Evolutionary conservation across 305 asterid species (phyloP), one percentile per base, ranked within the genome.

Genomic region (Caryopteris hybrid): DNA sequence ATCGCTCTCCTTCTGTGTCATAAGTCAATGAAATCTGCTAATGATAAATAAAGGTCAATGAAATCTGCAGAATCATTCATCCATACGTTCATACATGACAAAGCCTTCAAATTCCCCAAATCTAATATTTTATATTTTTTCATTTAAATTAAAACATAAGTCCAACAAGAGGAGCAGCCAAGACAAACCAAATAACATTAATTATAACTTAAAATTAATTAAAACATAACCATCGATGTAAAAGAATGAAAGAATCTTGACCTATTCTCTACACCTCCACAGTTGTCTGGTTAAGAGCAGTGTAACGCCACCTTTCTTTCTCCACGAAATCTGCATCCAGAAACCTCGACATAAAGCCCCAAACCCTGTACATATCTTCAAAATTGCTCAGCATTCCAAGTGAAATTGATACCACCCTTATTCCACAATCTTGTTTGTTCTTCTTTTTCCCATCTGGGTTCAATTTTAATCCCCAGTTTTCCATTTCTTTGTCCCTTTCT

Each of bases 251-350:
- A 74, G 65, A 74, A 74, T 22, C 3, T 1, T 6, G 10, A 36
- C 2, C 23, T 16, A 21, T 0, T 12, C 4, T 17, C 69, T 77
- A 88, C 22, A 89, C 84, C 79, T 89, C 96, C 58, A 89, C 71
- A 10, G 88, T 84, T 4, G 80, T 79, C 74, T 84, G 95, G 81
- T 89, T 85, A 20, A 92, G 86, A 53, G 89, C 95, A 60, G 80
- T 81, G 61, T 92, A 92, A 63, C 96, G 88, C 96, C 96, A 89
- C 29, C 84, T 79, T 57, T 92, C 96, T 64, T 89, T 92, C 91
- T 89, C 96, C 70, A 89, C 90, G 75, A 86, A 92, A 86, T 92
- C 98, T 9, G 96, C 98, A 76, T 92, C 98, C 78, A 89, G 68
- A 61, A 92, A 92, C 77, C 86, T 84, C 10, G 96, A 74, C 66